Percentiles rank a stretch among this genome's conserved stretches.
Conservation (phyloP, 352 stramenopile genomes). For the Phytophthora multivora region DNA sequence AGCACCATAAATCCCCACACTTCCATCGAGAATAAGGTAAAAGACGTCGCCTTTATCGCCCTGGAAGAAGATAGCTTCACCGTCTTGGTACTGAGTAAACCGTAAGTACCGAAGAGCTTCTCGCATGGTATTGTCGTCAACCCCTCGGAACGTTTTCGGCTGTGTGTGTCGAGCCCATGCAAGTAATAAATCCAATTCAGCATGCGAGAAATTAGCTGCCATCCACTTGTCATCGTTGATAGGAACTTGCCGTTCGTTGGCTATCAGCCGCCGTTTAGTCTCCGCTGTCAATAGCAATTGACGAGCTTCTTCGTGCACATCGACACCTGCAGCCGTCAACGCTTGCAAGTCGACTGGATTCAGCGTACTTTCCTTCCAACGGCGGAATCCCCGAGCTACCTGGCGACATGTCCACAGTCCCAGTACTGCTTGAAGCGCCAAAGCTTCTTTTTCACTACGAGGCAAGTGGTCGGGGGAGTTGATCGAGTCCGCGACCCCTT, state of each 20-base stretch:
- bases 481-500: conserved; percentile 19
- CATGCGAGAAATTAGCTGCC: conserved; percentile 26
- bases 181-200: conserved; percentile 45
- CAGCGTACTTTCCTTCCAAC: conserved; percentile 29
- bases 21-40: conserved; percentile 59
- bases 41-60: conserved; percentile 60
- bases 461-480: conserved; percentile 17
- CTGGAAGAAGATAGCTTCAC: conserved; percentile 59
- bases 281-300: conserved; percentile 36
- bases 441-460: conserved; percentile 8
- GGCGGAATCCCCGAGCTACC: conserved; percentile 26
- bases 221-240: conserved; percentile 10
- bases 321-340: conserved; percentile 15
- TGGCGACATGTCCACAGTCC: conserved; percentile 25
- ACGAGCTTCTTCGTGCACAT: conserved; percentile 30
- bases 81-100: conserved; percentile 49
- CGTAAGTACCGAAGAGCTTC: conserved; percentile 50
- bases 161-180: conserved; percentile 49
- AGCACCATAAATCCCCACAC: conserved; percentile 56
- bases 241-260: conserved; percentile 6
- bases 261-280: conserved; percentile 21
- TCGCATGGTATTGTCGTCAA: conserved; percentile 41
- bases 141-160: conserved; percentile 48
- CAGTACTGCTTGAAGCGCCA: conserved; percentile 28
- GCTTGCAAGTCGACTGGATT: conserved; percentile 18